Evolutionary conservation across 75 land plant genomes (phyloP).

Genomic region (Picea glauca): DNA sequence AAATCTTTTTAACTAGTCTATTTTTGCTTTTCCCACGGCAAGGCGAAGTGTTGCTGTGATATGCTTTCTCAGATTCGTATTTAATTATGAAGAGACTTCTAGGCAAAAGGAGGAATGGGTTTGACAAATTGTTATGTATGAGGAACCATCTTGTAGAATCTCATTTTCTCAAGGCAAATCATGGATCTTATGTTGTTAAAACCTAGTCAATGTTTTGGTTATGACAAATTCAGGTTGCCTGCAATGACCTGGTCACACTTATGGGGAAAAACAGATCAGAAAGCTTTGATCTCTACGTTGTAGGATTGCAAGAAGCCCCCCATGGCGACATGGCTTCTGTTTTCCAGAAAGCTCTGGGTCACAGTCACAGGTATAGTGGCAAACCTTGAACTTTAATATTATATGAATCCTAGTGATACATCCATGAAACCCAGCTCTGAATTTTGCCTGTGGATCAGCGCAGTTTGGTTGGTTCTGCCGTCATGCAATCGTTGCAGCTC

Average conservation of each 20-base stretch:
- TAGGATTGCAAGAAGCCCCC: conserved; percentile 86
- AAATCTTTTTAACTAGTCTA: too few relatives aligned
- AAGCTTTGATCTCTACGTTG: conserved; percentile 56
- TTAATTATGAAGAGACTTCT: too few relatives aligned
- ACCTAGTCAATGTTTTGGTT: not conserved
- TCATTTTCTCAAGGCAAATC: not conserved
- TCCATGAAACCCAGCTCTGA: not conserved
- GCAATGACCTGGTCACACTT: conserved; percentile 37
- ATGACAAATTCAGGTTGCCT: conserved; percentile 19
- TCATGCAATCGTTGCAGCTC: conserved; percentile 75
- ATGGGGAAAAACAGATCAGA: conserved; percentile 25
- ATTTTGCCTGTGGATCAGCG: conserved; percentile 1
- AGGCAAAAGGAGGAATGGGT: too few relatives aligned
- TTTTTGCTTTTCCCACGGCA: too few relatives aligned
- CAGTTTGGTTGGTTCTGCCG: conserved; percentile 55
- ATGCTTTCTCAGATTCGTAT: too few relatives aligned
- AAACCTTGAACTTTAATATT: not conserved
- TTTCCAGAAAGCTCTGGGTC: conserved; percentile 35
- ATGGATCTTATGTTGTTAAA: not conserved
- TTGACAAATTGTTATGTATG: not conserved
- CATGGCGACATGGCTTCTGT: conserved; percentile 18
- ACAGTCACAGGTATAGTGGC: conserved; percentile 47
- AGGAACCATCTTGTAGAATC: not conserved
- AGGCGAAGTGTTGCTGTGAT: too few relatives aligned
- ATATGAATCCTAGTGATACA: not conserved